Evolutionary conservation across 2,329 filamentous ascomycete species (phyloP).

Genomic region (Trichophyton schoenleinii): DNA sequence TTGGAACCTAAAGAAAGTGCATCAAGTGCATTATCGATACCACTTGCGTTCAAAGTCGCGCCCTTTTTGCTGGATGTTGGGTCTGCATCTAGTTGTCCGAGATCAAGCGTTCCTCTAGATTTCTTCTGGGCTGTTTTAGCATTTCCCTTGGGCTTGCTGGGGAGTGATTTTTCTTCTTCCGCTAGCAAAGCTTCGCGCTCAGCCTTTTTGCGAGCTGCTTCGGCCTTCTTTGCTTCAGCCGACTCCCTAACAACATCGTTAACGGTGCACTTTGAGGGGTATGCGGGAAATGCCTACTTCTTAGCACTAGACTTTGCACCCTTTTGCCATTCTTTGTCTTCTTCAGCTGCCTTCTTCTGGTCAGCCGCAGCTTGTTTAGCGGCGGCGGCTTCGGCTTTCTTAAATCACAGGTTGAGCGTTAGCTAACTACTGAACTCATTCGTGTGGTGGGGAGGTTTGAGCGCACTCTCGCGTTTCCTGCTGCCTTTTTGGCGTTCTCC

Average conservation of each 20-base stretch:
- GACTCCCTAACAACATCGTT: constrained; percentile 51
- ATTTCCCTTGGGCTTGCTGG: constrained; percentile 48
- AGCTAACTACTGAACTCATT: not conserved
- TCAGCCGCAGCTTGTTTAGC: constrained; percentile 63
- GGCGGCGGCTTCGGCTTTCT: constrained; percentile 81
- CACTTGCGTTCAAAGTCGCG: constrained; percentile 60
- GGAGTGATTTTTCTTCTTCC: constrained; percentile 63
- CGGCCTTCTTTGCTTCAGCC: constrained; percentile 70
- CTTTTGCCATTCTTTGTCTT: constrained; percentile 69
- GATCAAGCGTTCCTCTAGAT: constrained; percentile 53
- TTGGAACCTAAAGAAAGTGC: constrained; percentile 58
- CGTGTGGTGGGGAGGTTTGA: no score
- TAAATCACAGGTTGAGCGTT: not conserved
- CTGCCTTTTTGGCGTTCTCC: constrained; percentile 79
- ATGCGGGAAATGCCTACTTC: constrained; percentile 51
- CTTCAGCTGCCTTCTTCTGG: constrained; percentile 51
- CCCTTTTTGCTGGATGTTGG: constrained; percentile 31
- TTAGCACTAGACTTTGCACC: constrained; percentile 75
- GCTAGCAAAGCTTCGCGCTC: constrained; percentile 72
- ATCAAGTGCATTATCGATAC: constrained; percentile 89
- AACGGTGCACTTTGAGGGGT: constrained; percentile 1
- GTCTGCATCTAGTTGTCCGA: constrained; percentile 57
- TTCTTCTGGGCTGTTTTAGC: constrained; percentile 40
- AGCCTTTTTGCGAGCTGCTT: constrained; percentile 76
- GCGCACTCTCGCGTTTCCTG: constrained; percentile 57